Evolutionary conservation across 2,329 filamentous ascomycete species (phyloP).

Genomic region (Colletotrichum liaoningense): DNA sequence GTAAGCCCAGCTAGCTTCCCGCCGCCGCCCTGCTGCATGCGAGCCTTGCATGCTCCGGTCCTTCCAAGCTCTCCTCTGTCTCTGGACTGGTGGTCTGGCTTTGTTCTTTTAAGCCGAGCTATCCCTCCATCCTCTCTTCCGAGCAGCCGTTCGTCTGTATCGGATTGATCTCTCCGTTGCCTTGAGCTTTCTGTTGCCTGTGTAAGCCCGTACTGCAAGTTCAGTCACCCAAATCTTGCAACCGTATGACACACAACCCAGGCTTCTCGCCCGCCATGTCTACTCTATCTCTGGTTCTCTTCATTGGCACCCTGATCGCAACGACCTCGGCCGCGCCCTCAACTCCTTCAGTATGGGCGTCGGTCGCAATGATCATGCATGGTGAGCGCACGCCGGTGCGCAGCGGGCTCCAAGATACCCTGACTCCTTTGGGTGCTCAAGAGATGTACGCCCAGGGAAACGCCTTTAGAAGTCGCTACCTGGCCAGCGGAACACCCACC

Average conservation of each 20-base stretch:
- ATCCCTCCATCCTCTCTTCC: not conserved
- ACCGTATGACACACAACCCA: not conserved
- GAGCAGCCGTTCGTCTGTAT: not conserved
- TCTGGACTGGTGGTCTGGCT: not conserved
- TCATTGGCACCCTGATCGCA: conserved; percentile 41
- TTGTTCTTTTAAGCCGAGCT: conserved; percentile 17
- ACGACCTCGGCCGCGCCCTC: conserved; percentile 45
- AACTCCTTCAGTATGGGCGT: conserved; percentile 59
- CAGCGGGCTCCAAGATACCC: conserved; percentile 42
- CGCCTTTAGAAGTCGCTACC: conserved; percentile 61
- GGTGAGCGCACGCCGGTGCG: conserved; percentile 64
- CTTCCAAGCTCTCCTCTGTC: not conserved
- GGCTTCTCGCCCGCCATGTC: conserved; percentile 35
- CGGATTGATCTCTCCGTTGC: not conserved
- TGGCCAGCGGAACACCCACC: conserved; percentile 44
- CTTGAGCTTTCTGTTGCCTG: not conserved
- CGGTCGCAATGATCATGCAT: conserved; percentile 60
- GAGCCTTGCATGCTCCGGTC: not conserved
- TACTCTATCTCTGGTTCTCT: conserved; percentile 33
- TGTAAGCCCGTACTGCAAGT: not conserved
- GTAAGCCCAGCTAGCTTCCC: not conserved
- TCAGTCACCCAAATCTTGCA: not conserved
- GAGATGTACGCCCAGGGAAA: conserved; percentile 62
- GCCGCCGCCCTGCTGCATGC: conserved; percentile 3
- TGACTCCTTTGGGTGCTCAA: conserved; percentile 66